Conservation (phyloP, 23 red algal species). For the Gracilaria vermiculophylla region DNA sequence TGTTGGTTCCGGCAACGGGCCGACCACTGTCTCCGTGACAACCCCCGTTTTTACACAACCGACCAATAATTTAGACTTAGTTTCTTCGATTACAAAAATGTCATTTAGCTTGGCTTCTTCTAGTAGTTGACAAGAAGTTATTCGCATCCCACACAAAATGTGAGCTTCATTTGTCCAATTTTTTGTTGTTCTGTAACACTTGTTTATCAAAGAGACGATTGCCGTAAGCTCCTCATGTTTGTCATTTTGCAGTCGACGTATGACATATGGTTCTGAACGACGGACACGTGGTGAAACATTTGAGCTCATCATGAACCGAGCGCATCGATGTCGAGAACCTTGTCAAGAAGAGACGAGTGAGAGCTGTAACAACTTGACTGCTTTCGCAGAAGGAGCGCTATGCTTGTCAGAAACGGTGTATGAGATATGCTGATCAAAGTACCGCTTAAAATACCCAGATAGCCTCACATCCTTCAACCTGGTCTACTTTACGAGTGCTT, state of each 20-base stretch:
- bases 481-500: too few relatives aligned
- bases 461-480: too few relatives aligned
- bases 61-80: background rate
- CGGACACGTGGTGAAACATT: background rate
- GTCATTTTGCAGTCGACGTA: background rate
- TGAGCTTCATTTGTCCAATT: conserved; percentile 66
- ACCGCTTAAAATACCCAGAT: too few relatives aligned
- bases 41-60: conserved; percentile 63
- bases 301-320: background rate
- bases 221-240: background rate
- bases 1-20: conserved; percentile 28
- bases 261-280: too few relatives aligned
- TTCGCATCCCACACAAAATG: conserved; percentile 45
- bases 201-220: conserved; percentile 59
- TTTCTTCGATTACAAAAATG: conserved; percentile 25
- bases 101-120: background rate
- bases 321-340: background rate
- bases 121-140: conserved; percentile 1
- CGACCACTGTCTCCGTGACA: conserved; percentile 26
- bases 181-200: conserved; percentile 41
- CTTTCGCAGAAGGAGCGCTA: too few relatives aligned
- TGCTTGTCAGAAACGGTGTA: too few relatives aligned
- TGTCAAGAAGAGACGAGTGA: too few relatives aligned
- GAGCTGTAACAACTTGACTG: too few relatives aligned
- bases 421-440: too few relatives aligned